Base-by-base conservation (phyloP, 345 rosid genomes). In the Euclidium syriacum region DNA sequence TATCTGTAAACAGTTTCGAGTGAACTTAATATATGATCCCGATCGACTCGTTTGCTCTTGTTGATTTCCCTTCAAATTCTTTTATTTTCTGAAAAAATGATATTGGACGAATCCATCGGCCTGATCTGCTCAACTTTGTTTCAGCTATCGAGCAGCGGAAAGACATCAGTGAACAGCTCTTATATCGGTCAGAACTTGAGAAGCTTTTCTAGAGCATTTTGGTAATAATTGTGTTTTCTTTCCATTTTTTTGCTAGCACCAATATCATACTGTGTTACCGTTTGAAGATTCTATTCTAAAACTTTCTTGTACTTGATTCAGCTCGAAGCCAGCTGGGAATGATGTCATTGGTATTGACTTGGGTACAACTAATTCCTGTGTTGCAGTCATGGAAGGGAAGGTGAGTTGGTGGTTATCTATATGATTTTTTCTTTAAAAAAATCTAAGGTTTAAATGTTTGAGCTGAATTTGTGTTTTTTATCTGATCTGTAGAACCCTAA, bases 331-430 rank as follows among this genome's bases (percentile, higher is more conserved):
- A 24, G 83, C 80, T 6, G 97, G 95, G 2, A 84, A 70, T 43
- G 99, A 94, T 64, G 91, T 90, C 38, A 87, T 94, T 10, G 99
- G 99, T 63, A 87, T 94, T 64, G 97, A 94, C 64, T 76, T 94
- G 84, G 99, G 99, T 32, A 94, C 99, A 2, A 94, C 99, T 10
- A 94, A 90, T 68, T 94, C 99, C 0, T 94, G 99, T 68, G 99
- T 94, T 65, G 78, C 95, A n/a, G 84, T 90, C 59, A 94, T 94
- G 99, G 99, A 94, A 64, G 99, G 99, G 34, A 94, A 90, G 83
- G 99, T 94, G 52, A 42, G 59, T n/a, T 25, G 16, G 1, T 64
- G 34, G 14, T 18, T 6, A 17, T 17, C n/a, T n/a, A 11, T 18
- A 8, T 8, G 20, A 0, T 2, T 66, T 33, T 20, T 47, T 14